Evolutionary conservation across 805 yeast species (phyloP), one percentile per base, ranked within the genome.

Genomic region (Yarrowia hollandica): DNA sequence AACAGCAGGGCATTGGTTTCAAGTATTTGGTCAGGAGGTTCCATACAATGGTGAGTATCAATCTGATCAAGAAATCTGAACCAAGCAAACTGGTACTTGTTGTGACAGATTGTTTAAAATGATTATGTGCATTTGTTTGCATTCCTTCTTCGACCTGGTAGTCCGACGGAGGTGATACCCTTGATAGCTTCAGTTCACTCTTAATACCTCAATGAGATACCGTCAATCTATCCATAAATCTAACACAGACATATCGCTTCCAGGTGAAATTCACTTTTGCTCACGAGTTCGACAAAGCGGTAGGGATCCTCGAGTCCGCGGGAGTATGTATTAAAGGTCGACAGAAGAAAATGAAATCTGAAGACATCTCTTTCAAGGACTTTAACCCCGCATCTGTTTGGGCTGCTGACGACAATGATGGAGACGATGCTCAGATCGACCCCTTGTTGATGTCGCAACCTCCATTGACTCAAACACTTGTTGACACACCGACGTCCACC

Each of bases 171-270:
- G n/a, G n/a, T n/a, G 9, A 22, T 23, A 22, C 26, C 26, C 15
- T 2, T 34, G 38, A 34, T 34, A 16, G 10, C 50, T 25, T 25
- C 6, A 6, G 10, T 10, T 25, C 28, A 7, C 9, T 25, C 28
- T 7, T 25, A 10, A 25, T 25, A 25, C 28, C 28, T 25, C n/a
- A 25, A 25, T 25, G 6, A 7, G 28, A 25, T 25, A 25, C 28
- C 28, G 9, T 10, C 28, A 7, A 7, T 25, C 28, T 25, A 10
- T n/a, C n/a, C n/a, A n/a, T n/a, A n/a, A 31, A 8, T 12, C 34
- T 48, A 48, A 48, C 55, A 15, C 39, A 48, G 55, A 52, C 58
- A 6, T 35, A 35, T 28, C 58, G 58, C 39, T 52, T 52, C 10
- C 58, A 52, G 22, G 25, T 52, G 44, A 35, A 28, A 25, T 35